Base-by-base conservation (phyloP, 768 basidiomycete genomes). In the Leccinum uliginosum region DNA sequence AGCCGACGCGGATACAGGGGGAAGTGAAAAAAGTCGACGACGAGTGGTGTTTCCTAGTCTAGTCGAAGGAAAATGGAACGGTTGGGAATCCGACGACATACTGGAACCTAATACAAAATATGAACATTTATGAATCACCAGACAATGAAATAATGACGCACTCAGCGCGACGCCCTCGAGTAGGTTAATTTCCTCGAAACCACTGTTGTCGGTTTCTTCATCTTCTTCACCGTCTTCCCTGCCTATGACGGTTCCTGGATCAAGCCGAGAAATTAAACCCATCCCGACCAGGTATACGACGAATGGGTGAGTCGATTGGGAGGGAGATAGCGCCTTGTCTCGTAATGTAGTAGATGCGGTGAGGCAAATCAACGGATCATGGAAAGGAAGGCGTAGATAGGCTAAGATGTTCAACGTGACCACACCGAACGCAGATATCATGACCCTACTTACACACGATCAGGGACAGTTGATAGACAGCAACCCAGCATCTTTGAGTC, bases 281-380 rank as follows among this genome's bases (percentile, higher is more conserved):
- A 55, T 56, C 50, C 35, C 56, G 44, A 43, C 43, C 52, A 70
- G 57, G 61, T 62, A 73, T 56, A 54, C 58, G 19, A 67, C 59
- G 26, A 83, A 62, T 1, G 72, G 65, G 51, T 70, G 62, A 29
- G 75, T 63, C 6, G 70, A 67, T 6, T 79, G 71, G 3, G 78
- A 80, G 12, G 78, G 62, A 14, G 78, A 71, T 7, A 89, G 67
- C 0, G 86, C 82, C 63, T 84, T 89, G 23, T 95, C 91, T 50
- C 93, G 82, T n/a, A 96, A 74, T 1, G 93, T 97, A n/a, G 85
- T 80, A 3, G 90, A 92, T 4, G 86, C 79, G 1, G 93, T 97
- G 27, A 97, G 72, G 64, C 88, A 93, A 26, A 97, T 79, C 11
- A 96, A 71, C 10, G 93, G 93, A 58, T 93, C 83, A 3, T 75